Conservation (phyloP, 2,329 filamentous ascomycete species). For the Penicillium sp. region DNA sequence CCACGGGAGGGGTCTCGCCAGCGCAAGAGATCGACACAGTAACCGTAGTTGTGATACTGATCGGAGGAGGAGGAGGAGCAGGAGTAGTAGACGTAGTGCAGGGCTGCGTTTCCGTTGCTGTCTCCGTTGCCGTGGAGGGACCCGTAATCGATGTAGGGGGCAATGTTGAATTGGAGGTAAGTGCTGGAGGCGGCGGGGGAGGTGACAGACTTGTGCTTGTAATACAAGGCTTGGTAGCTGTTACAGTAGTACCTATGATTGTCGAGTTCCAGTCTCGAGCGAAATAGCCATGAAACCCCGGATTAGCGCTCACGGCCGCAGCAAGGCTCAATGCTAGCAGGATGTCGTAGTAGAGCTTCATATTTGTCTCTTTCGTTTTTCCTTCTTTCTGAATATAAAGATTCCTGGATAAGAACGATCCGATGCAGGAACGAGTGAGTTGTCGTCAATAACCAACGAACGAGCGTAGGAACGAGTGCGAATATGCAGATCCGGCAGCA, state of each 20-base stretch:
- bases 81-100: not conserved
- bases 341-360: slow-evolving; percentile 7
- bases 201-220: not conserved
- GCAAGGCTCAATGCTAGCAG: slow-evolving; percentile 3
- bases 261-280: not conserved
- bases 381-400: not conserved
- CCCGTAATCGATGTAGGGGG: not conserved
- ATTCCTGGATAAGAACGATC: not conserved
- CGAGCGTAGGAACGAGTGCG: slow-evolving; percentile 1
- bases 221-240: not conserved
- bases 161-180: not conserved
- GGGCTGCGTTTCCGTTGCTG: not conserved
- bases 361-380: not conserved
- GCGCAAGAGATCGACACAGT: not conserved
- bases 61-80: not conserved
- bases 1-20: not conserved
- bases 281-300: not conserved
- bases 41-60: not conserved
- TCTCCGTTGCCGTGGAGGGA: not conserved
- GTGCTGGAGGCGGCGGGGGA: not conserved
- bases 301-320: not conserved
- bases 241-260: not conserved
- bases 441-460: slow-evolving; percentile 4
- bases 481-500: not conserved
- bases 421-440: slow-evolving; percentile 5